These are phyloP conservation scores for Musa beccarii DNA, from an alignment of 176 grass and related monocot species.

Conservation along the genomic window DNA sequence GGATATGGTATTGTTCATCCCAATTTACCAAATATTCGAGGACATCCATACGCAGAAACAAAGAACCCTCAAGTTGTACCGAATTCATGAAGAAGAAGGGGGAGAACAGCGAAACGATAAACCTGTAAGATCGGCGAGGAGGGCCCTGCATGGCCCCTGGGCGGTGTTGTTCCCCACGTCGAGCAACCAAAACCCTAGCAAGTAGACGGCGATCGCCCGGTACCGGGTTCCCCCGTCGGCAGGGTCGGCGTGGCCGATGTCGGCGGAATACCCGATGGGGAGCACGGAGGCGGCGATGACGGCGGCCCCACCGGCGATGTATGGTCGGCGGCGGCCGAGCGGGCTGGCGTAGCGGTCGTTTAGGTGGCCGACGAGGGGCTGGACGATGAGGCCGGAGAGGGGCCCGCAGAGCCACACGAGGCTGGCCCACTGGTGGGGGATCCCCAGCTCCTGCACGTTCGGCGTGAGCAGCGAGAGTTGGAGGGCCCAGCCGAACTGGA, in stretches of 20 bases:
- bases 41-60: neutral
- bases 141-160: slow-evolving; percentile 68
- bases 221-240: slow-evolving; percentile 7
- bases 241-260: slow-evolving; percentile 44
- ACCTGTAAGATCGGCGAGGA: slow-evolving; percentile 87
- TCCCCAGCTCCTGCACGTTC: slow-evolving; percentile 75
- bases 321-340: slow-evolving; percentile 49
- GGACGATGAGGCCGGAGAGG: slow-evolving; percentile 65
- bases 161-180: slow-evolving; percentile 81
- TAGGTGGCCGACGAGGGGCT: slow-evolving; percentile 66
- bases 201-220: slow-evolving; percentile 56
- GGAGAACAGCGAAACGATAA: slow-evolving; percentile 1
- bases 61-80: neutral
- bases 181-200: slow-evolving; percentile 79
- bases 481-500: slow-evolving; percentile 75
- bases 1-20: too few species aligned
- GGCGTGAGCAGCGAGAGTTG: slow-evolving; percentile 65
- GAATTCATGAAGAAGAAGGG: neutral
- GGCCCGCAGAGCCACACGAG: slow-evolving; percentile 86
- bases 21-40: too few species aligned
- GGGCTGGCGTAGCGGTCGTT: slow-evolving; percentile 47
- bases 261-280: slow-evolving; percentile 55
- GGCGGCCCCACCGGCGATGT: slow-evolving; percentile 47
- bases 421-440: slow-evolving; percentile 66
- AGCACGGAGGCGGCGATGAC: slow-evolving; percentile 38